Evolutionary conservation across 768 basidiomycete species (phyloP), one percentile per base, ranked within the genome.

Genomic region (Suillus americanus): DNA sequence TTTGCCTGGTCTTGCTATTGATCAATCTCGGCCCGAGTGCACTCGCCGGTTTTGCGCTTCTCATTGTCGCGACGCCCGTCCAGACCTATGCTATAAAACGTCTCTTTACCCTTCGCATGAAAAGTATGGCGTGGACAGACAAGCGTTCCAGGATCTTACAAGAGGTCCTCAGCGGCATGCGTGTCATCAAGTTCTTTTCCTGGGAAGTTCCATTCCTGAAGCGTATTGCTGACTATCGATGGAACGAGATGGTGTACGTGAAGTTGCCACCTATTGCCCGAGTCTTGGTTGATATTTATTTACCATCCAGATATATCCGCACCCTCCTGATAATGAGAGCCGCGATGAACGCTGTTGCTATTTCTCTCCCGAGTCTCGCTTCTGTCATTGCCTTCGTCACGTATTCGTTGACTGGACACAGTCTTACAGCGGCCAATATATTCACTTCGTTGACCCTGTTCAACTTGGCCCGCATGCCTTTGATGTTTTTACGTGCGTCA

Each of bases 171-270:
- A 88, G 89, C 16, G 92, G 92, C 1, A 95, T 97, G 86, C 90
- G 92, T 67, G 85, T 97, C 66, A 91, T 97, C 82, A 97, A 97
- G 75, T 89, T 90, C 74, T 96, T 96, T 75, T 88, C 91, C 6
- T 95, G 93, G 93, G 93, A 95, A 70, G 70, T 76, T 2, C 92
- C 95, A 0, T 96, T 94, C 75, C 81, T 97, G 28, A 79, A 86
- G 18, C 86, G 89, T 53, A 83, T 97, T 33, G 82, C 83, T 37
- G 84, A 84, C 48, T 91, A 90, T 70, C 82, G 96, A 61, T 79
- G 78, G 59, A 83, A 84, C 59, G 95, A 97, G 75, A 86, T 94
- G 77, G 74, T 69, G 83, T 91, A 82, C 48, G 68, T 64, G 55
- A 45, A 10, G 6, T 54, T 51, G 18, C 28, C n/a, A 50, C 14